phyloP scores from a whole-genome alignment of 345 rosid species.

The Citrus hindsii region DNA sequence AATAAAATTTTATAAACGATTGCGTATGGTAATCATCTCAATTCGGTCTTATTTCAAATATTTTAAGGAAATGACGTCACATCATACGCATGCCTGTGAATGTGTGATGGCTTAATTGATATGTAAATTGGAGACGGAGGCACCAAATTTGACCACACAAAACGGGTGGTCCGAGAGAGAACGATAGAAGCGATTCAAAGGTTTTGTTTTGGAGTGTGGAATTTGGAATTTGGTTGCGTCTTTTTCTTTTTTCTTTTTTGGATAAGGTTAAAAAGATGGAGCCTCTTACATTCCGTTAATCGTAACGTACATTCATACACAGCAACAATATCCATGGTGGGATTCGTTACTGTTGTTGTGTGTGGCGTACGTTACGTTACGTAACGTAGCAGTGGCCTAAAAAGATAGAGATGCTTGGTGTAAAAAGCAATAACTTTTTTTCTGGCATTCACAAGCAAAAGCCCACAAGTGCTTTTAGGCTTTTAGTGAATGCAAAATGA shows the following conservation, averaged over 20 bases:
- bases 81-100: neutral
- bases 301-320: too few relatives aligned
- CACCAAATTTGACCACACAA: conserved; percentile 19
- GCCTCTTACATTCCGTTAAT: too few relatives aligned
- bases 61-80: neutral
- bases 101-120: neutral
- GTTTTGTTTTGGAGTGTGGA: neutral
- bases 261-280: conserved; percentile 8
- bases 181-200: neutral
- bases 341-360: too few relatives aligned
- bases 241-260: neutral
- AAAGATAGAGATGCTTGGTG: neutral
- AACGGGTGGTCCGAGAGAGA: neutral
- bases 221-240: neutral
- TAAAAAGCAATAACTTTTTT: neutral
- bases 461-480: neutral
- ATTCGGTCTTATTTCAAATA: neutral
- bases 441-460: neutral
- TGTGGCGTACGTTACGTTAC: too few relatives aligned
- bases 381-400: too few relatives aligned
- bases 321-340: too few relatives aligned
- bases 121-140: conserved; percentile 8
- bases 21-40: neutral
- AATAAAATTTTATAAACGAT: neutral
- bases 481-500: neutral